Evolutionary conservation across 1,284 basidiomycete genomes (phyloP), one percentile per base, ranked within the genome.

Genomic region (Irpex sp.): DNA sequence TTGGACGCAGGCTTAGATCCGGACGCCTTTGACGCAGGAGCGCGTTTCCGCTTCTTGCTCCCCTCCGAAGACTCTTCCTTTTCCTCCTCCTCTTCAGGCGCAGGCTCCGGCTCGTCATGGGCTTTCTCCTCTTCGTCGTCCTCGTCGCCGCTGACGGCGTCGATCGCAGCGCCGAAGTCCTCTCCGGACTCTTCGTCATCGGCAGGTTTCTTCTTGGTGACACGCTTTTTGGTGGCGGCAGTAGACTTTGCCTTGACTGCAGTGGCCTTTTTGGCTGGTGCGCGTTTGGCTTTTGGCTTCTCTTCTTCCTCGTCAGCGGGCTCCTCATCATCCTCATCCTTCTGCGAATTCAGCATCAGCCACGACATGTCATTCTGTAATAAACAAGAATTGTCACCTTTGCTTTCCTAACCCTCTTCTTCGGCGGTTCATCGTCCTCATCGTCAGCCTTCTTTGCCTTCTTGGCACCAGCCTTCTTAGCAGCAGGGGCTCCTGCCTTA

Each of bases 281-380:
- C 73, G 38, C 69, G 68, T 48, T 77, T 73, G 54, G 69, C 68
- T 67, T 76, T 78, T 19, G 74, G 75, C 69, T 73, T 74, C 66
- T 83, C 81, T 65, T 81, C 81, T 37, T 76, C 76, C 4, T 76
- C 78, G 21, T 77, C 76, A 44, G 26, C 26, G 2, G 70, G 67
- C 38, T 71, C 71, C 8, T 72, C 71, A 5, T 71, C 70, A 36
- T 62, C 63, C 62, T 74, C 26, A 0, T 19, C 26, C 49, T 60
- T 31, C 6, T 38, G 17, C 4, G 6, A 34, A 48, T 26, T 26
- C n/a, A n/a, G 6, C 13, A 11, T 49, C 17, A 21, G 5, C 26
- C 38, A 60, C 64, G n/a, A n/a, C n/a, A n/a, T n/a, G n/a, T n/a
- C n/a, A n/a, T n/a, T n/a, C n/a, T n/a, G n/a, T n/a, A n/a, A n/a